A percentile compares a stretch with the other conserved stretches of the same genome.
phyloP scores from a whole-genome alignment of 2,329 filamentous ascomycete genomes.

The Penicillium paneum region DNA sequence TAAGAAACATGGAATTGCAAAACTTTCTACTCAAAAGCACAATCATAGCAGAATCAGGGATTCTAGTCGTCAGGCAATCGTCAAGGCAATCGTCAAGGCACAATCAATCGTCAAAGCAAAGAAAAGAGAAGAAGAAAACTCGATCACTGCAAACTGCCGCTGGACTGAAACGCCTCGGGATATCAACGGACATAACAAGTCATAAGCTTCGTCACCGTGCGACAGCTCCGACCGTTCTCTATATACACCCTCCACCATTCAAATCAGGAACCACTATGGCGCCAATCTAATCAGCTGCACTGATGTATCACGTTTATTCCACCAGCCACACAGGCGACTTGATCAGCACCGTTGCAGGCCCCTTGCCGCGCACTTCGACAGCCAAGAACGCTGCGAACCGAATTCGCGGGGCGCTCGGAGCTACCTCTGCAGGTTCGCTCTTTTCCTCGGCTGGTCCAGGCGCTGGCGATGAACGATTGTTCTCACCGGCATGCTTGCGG shows the following conservation, averaged over 20 bases:
- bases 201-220: constrained; percentile 14
- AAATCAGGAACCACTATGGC: neutral
- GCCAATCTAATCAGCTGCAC: neutral
- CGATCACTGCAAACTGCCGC: neutral
- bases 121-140: neutral
- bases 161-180: constrained; percentile 13
- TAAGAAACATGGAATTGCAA: neutral
- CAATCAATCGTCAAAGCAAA: neutral
- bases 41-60: constrained; percentile 2
- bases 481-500: constrained; percentile 29
- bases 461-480: constrained; percentile 11
- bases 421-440: constrained; percentile 18
- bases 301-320: constrained; percentile 13
- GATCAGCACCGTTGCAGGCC: constrained; percentile 60
- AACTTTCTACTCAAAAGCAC: neutral
- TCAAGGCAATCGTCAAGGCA: no score
- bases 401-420: constrained; percentile 61
- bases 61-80: neutral
- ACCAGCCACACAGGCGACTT: constrained; percentile 68
- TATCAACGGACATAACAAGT: constrained; percentile 15
- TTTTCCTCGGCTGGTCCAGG: constrained; percentile 22
- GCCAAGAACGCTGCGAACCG: constrained; percentile 73
- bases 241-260: constrained; percentile 12
- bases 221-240: constrained; percentile 1
- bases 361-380: constrained; percentile 69